phyloP scores from a whole-genome alignment of 352 stramenopile species.

The Globisporangium sylvaticum region DNA sequence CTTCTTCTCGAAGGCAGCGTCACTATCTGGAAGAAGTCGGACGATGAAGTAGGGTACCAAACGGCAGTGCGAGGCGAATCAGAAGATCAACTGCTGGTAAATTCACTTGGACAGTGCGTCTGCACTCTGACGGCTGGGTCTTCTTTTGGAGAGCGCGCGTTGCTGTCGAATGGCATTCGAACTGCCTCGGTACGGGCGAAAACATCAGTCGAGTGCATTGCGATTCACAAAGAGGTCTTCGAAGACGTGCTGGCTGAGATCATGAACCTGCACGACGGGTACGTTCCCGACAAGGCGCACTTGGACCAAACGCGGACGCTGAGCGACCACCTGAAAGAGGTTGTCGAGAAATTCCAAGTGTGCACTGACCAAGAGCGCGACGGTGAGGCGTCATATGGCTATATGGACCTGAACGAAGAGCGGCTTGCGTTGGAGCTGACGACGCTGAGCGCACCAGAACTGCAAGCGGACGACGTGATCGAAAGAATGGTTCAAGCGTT shows the following conservation, averaged over 20 bases:
- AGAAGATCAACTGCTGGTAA: background rate
- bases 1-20: background rate
- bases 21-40: background rate
- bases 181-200: background rate
- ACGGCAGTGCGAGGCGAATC: background rate
- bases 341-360: background rate
- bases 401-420: background rate
- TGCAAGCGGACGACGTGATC: background rate
- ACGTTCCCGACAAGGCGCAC: background rate
- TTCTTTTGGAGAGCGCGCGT: background rate
- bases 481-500: background rate
- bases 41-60: background rate
- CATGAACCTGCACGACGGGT: background rate
- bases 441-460: background rate
- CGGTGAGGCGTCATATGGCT: background rate
- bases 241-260: background rate
- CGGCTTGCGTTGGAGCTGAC: background rate
- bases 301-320: background rate
- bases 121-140: background rate
- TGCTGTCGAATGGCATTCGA: background rate
- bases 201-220: background rate
- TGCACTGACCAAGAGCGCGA: background rate
- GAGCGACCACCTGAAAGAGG: background rate
- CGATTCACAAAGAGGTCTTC: background rate
- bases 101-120: background rate